Evolutionary conservation across 2,329 filamentous ascomycete species (phyloP), one percentile per base, ranked within the genome.

Genomic region (Penicillium verrucosum): DNA sequence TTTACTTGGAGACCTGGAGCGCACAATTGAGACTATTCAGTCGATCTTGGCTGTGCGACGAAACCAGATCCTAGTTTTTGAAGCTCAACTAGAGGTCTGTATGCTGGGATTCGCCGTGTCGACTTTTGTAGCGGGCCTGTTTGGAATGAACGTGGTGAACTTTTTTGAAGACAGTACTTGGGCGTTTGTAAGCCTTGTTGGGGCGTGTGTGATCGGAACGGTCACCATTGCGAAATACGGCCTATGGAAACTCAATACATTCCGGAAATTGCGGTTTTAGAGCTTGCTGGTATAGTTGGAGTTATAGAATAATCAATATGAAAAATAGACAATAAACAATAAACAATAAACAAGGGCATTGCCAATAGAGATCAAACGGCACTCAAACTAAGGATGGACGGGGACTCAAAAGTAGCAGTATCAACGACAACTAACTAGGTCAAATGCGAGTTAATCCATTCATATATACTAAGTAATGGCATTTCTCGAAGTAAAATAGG

Each of bases 11-110:
- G 63, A 73, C 30, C 67, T 74, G 7, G 63, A 63, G 8, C 68
- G 65, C 14, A 74, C 70, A 9, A 69, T 70, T 43, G 69, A 70
- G 16, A 73, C 67, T 0, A 70, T 74, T 23, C 62, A 70, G 36
- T 70, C 70, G 0, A 64, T 70, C 16, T 53, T 75, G 38, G 67
- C 70, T 36, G 71, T 74, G 41, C 69, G 70, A 34, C 67, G 72
- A 5, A 75, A 75, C 44, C 72, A 75, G 55, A 75, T 75, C 59
- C 72, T 75, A 70, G 64, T 75, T 3, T 65, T 75, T 11, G 72
- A 75, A 51, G 69, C 70, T 8, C 67, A 70, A 58, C 61, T 75
- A 29, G 71, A 73, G 59, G 73, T 75, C 34, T 61, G 68, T 49
- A 74, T 74, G 65, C 57, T 75, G 6, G 70, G 68, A 4, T 59